Evolutionary conservation across 2,329 filamentous ascomycete species (phyloP).

Genomic region (Penicillium hordei): DNA sequence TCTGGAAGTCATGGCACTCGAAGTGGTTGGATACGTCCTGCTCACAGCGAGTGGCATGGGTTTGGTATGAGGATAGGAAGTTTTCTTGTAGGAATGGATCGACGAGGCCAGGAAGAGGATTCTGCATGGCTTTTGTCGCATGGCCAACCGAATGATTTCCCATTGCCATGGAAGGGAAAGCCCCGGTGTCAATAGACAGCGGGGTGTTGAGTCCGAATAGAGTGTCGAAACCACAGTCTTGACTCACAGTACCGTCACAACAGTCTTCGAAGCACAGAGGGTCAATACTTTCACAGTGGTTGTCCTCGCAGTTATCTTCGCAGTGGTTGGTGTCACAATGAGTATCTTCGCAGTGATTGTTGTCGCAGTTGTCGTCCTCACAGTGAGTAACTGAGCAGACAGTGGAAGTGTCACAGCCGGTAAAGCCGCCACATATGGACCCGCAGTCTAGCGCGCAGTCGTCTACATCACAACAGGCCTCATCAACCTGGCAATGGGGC

Average conservation of each 20-base stretch:
- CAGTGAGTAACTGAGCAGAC: constrained; percentile 39
- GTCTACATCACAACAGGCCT: constrained; percentile 43
- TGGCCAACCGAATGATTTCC: constrained; percentile 20
- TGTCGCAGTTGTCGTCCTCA: constrained; percentile 23
- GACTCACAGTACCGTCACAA: constrained; percentile 24
- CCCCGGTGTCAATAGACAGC: constrained; percentile 30
- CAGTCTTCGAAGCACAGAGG: constrained; percentile 43
- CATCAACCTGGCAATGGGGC: constrained; percentile 31
- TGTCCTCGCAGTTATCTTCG: neutral
- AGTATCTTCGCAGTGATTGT: constrained; percentile 3
- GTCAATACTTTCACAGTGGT: constrained; percentile 32
- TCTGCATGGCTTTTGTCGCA: constrained; percentile 22
- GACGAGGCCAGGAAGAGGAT: constrained; percentile 16
- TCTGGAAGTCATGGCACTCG: constrained; percentile 32
- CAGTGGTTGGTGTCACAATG: constrained; percentile 7
- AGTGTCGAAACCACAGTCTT: constrained; percentile 33
- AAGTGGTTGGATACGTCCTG: constrained; percentile 30
- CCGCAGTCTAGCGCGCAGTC: constrained; percentile 38
- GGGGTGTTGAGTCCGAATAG: constrained; percentile 35
- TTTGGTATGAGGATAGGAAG: constrained; percentile 27
- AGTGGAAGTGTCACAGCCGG: constrained; percentile 41
- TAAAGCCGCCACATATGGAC: constrained; percentile 44
- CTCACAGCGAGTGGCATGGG: constrained; percentile 25
- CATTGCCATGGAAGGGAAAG: constrained; percentile 27
- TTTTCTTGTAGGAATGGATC: constrained; percentile 24